These are phyloP conservation scores for Chlamydomonas eustigma DNA, from an alignment of 139 green algal genomes.

Conservation along the genomic window DNA sequence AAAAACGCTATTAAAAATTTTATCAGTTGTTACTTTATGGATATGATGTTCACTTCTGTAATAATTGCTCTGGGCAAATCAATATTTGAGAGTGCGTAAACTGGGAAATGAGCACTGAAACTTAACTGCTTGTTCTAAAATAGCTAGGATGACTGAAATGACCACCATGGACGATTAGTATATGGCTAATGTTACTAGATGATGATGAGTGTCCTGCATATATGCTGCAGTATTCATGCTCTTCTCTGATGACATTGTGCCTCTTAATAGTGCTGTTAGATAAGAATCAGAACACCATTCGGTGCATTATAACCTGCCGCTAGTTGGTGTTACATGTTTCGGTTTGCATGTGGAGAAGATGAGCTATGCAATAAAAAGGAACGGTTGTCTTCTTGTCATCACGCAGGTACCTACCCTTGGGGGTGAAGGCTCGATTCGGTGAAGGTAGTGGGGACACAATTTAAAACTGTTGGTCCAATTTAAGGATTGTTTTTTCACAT, in stretches of 20 bases:
- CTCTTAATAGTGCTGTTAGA: background rate
- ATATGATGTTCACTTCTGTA: background rate
- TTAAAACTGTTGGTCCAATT: too few relatives aligned
- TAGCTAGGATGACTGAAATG: background rate
- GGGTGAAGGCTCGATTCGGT: background rate
- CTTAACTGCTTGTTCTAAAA: background rate
- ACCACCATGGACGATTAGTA: too few relatives aligned
- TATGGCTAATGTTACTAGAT: too few relatives aligned
- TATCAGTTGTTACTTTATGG: background rate
- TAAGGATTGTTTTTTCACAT: too few relatives aligned
- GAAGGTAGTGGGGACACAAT: background rate
- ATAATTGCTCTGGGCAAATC: too few relatives aligned
- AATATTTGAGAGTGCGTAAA: too few relatives aligned
- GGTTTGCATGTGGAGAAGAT: background rate
- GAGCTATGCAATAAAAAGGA: background rate
- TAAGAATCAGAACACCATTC: background rate
- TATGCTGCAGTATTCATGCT: background rate
- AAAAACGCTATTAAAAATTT: background rate
- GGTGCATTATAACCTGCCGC: background rate
- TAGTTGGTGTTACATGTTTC: background rate
- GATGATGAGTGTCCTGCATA: too few relatives aligned
- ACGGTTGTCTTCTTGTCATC: background rate
- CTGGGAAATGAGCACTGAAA: background rate
- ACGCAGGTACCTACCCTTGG: constrained; percentile 1
- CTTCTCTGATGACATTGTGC: background rate